phyloP scores from a whole-genome alignment of 2,329 filamentous ascomycete genomes.

The Fusarium praegraminearum region DNA sequence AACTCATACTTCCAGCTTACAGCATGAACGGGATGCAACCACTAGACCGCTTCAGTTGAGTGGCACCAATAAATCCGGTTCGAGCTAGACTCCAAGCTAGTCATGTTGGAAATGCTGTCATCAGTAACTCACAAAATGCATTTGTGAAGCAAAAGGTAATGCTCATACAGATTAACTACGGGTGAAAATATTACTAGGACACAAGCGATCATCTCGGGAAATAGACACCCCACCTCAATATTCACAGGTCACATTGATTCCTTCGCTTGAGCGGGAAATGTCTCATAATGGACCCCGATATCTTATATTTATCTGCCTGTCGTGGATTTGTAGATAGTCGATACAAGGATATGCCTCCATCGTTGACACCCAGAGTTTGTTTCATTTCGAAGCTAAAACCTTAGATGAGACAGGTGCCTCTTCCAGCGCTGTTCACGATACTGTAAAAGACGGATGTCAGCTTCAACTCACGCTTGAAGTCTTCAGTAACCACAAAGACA shows the following conservation, averaged over 20 bases:
- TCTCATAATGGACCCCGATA: background rate
- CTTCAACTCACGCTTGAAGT: background rate
- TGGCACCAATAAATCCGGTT: rapidly evolving
- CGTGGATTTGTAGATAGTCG: background rate
- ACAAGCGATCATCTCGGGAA: background rate
- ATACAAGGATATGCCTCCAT: background rate
- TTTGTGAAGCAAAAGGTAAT: background rate
- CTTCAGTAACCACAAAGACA: background rate
- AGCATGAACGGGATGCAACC: background rate
- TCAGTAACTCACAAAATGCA: too few relatives aligned
- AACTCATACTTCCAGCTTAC: background rate
- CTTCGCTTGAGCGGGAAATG: rapidly evolving
- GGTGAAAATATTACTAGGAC: rapidly evolving
- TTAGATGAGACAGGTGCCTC: background rate
- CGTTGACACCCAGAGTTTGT: background rate
- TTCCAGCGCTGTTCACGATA: background rate
- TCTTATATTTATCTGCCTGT: background rate
- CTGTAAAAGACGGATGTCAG: background rate
- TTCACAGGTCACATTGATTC: background rate
- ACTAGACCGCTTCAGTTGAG: background rate
- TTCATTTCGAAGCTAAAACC: rapidly evolving
- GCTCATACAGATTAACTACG: rapidly evolving
- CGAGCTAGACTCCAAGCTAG: rapidly evolving
- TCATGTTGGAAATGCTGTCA: background rate
- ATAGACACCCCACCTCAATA: rapidly evolving